phyloP scores from a whole-genome alignment of 495 filamentous ascomycete species.

The Hypomontagnella monticulosa region DNA sequence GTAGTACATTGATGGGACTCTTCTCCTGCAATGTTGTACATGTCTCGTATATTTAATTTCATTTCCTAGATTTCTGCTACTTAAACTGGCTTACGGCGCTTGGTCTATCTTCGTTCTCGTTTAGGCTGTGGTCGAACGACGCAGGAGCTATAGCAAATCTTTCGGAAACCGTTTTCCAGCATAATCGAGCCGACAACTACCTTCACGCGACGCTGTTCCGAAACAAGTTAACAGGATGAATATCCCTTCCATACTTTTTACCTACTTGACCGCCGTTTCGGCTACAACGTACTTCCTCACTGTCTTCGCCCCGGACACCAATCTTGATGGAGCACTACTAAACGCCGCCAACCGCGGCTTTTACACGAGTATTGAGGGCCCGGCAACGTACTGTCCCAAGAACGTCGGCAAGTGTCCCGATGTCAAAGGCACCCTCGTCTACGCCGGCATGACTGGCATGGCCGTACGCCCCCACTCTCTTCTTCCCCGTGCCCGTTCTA shows the following conservation, averaged over 20 bases:
- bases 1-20: too few species aligned
- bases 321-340: conserved; percentile 24
- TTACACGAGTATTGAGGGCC: conserved; percentile 31
- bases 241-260: conserved; percentile 1
- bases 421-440: conserved; percentile 37
- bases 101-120: too few species aligned
- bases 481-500: neutral
- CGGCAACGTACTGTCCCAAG: conserved; percentile 34
- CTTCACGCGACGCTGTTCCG: neutral
- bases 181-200: too few species aligned
- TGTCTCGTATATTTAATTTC: too few species aligned
- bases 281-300: conserved; percentile 36
- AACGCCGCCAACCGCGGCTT: conserved; percentile 39
- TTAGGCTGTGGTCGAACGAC: too few species aligned
- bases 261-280: conserved; percentile 23
- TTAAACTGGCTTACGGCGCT: too few species aligned
- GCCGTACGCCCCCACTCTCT: conserved; percentile 26
- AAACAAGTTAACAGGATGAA: conserved; percentile 11
- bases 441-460: conserved; percentile 28
- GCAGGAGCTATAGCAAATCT: too few species aligned
- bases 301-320: conserved; percentile 35
- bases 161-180: too few species aligned
- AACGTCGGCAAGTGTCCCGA: conserved; percentile 23
- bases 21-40: too few species aligned
- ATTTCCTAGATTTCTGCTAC: too few species aligned